Base-by-base conservation (phyloP, 2,329 filamentous ascomycete genomes). In the Aciculosporium take region DNA sequence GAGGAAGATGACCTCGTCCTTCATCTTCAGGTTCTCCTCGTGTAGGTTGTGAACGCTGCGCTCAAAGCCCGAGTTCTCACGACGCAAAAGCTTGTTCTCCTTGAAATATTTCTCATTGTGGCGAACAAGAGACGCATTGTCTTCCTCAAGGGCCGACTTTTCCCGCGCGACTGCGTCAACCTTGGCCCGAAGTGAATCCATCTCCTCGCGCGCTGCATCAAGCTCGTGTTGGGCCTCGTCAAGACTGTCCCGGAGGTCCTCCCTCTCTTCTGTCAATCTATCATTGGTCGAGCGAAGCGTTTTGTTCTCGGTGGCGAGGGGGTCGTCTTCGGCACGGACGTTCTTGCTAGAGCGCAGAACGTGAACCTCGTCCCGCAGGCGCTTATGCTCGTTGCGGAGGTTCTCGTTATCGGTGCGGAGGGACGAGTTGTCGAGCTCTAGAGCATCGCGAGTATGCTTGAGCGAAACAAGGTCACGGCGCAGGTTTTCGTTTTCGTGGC, bases 71-170 rank as follows among this genome's bases (percentile, higher is more conserved):
- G 63, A 60, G 46, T 71, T 72, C 50, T 74, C 65, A 13, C 63
- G 60, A 15, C 59, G 58, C 5, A 71, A 58, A 29, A 62, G 56
- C 55, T 70, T 70, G 57, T 70, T 72, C 50, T 73, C 69, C 42
- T 59, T 65, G 48, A 69, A 73, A 49, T 72, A 72, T 45, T 66
- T 68, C 38, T 74, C 69, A 44, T 74, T 74, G 51, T 72, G 67
- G 29, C 66, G 68, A 40, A 71, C 69, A 18, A 74, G 63, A 47
- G 66, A 68, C 27, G 65, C 57, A 45, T 73, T 71, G 48, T 74
- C 71, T 46, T 71, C 59, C 29, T 61, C 60, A n/a, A 72, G 56
- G 7, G 63, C 53, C 2, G 53, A 53, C 49, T 66, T 70, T 46
- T 72, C 67, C 45, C 64, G 57, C 31, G 59, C 51, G 12, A 70